These are phyloP conservation scores for Tympanopsis confertula DNA, from an alignment of 2,329 filamentous ascomycete species.

Conservation along the genomic window DNA sequence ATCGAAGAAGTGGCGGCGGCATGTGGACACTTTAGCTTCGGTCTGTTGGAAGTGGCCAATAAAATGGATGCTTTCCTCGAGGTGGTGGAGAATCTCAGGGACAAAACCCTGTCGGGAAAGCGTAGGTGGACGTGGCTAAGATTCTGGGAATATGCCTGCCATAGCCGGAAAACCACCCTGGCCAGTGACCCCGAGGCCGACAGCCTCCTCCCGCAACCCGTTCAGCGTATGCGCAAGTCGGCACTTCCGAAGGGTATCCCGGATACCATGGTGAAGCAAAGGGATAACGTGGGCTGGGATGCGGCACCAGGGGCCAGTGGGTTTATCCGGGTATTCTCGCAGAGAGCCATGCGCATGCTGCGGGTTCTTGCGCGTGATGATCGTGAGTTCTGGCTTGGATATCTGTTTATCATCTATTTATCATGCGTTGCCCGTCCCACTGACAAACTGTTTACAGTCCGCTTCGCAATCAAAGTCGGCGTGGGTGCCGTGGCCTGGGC, in stretches of 20 bases:
- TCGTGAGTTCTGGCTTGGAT: conserved; percentile 20
- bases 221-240: conserved; percentile 35
- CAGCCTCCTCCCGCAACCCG: conserved; percentile 22
- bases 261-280: conserved; percentile 34
- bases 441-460: conserved; percentile 23
- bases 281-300: conserved; percentile 44
- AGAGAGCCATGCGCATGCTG: conserved; percentile 29
- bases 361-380: conserved; percentile 41
- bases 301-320: conserved; percentile 34
- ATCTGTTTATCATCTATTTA: background rate
- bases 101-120: conserved; percentile 47
- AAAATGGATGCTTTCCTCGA: conserved; percentile 76
- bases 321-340: conserved; percentile 30
- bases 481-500: conserved; percentile 81
- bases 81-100: conserved; percentile 75
- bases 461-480: conserved; percentile 86
- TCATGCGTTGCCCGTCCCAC: background rate
- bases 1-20: conserved; percentile 97
- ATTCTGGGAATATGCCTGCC: conserved; percentile 47
- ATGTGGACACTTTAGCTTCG: conserved; percentile 92
- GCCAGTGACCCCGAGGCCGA: conserved; percentile 28
- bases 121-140: conserved; percentile 76
- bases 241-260: conserved; percentile 44
- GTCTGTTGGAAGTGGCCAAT: conserved; percentile 78
- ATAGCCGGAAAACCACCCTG: conserved; percentile 3